These are phyloP conservation scores for Scheffersomyces coipomensis DNA, from an alignment of 805 yeast species.

Conservation along the genomic window DNA sequence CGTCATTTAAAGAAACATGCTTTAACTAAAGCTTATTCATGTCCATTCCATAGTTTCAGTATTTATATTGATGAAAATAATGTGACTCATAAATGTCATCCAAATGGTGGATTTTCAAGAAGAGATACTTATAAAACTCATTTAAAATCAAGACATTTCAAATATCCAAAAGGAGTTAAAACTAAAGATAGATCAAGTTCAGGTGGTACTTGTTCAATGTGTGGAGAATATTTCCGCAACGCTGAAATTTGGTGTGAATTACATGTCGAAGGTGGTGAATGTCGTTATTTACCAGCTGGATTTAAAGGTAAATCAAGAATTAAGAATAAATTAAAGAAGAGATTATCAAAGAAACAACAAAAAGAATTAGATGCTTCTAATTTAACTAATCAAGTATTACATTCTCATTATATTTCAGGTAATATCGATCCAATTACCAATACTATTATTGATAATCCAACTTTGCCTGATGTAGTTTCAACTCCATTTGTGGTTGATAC, in stretches of 20 bases:
- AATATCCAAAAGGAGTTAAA: slow-evolving; percentile 55
- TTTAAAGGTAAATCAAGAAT: slow-evolving; percentile 44
- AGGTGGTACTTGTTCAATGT: slow-evolving; percentile 54
- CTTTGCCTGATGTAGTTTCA: neutral
- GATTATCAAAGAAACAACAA: slow-evolving; percentile 21
- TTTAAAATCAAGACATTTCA: slow-evolving; percentile 54
- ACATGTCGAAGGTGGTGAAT: slow-evolving; percentile 51
- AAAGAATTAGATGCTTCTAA: slow-evolving; percentile 1
- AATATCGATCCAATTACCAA: neutral
- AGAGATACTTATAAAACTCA: slow-evolving; percentile 61
- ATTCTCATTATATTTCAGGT: neutral
- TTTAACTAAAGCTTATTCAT: slow-evolving; percentile 47
- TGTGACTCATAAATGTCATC: slow-evolving; percentile 48
- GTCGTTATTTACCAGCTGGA: slow-evolving; percentile 43
- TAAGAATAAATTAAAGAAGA: slow-evolving; percentile 41
- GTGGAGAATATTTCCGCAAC: slow-evolving; percentile 48
- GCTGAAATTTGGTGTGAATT: slow-evolving; percentile 52
- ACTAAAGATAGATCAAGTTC: slow-evolving; percentile 42
- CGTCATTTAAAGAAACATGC: slow-evolving; percentile 56
- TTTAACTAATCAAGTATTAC: slow-evolving; percentile 1
- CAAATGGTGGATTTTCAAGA: slow-evolving; percentile 58
- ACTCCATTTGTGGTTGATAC: neutral
- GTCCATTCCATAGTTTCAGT: slow-evolving; percentile 48
- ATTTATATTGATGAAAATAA: slow-evolving; percentile 38
- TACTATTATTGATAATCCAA: neutral